Evolutionary conservation across 1,139 yeast species (phyloP), one percentile per base, ranked within the genome.

Genomic region (Pichia sp.): DNA sequence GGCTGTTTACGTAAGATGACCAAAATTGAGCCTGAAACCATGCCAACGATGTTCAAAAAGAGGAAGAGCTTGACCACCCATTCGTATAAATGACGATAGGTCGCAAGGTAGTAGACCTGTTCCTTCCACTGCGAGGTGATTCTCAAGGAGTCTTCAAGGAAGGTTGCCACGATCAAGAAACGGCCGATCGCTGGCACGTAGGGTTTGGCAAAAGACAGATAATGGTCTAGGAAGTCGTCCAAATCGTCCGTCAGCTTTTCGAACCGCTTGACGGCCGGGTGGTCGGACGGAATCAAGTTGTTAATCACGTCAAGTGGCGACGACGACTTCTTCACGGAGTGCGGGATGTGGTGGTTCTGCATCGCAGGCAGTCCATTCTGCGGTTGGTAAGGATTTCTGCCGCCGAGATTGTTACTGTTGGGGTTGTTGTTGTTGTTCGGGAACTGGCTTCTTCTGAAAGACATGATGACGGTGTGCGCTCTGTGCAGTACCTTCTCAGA

Each of bases 111-210:
- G 68, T 83, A 85, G 34, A 90, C 90, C 71, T 93, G 99, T 66
- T 90, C 96, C 38, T 79, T 72, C 98, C 98, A 93, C 72, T 92
- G 98, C 15, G 90, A 76, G 57, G 85, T 67, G 65, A 93, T 89
- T 70, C 99, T 80, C 57, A 87, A 70, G 1, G 97, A 83, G 68
- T 93, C 99, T 71, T 93, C 99, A 64, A 84, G 82, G 69, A 92
- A 93, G 1, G 99, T 93, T 52, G 96, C 97, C 57, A 93, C 97
- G 62, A 93, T 90, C 64, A 92, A 81, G 59, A 89, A 84, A 57
- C 99, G 79, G 32, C 97, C 98, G 62, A 93, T 80, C 29, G 86
- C 84, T 13, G 98, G 98, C 38, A 85, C 84, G 62, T 82, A 85
- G 0, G 93, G 93, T 68, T 79, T 85, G 53, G 85, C 67, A 13